Conservation (phyloP, 768 basidiomycete species). For the Tulasnella sp. region DNA sequence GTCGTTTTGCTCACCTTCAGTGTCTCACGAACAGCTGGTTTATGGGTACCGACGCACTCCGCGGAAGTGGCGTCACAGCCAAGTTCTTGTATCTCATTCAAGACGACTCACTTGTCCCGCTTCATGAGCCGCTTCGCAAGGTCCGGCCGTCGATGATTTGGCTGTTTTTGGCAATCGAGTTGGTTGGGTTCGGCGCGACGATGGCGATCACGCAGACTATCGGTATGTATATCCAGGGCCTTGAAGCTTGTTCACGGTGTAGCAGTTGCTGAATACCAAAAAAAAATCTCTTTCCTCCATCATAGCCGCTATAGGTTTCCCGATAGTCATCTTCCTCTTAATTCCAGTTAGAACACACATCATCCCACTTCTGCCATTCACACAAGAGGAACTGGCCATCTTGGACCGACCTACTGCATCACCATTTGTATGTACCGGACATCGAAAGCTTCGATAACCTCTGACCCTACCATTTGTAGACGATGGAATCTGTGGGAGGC, state of each 20-base stretch:
- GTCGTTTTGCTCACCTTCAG: neutral
- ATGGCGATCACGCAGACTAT: constrained; percentile 90
- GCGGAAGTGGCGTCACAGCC: constrained; percentile 74
- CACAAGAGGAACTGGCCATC: constrained; percentile 68
- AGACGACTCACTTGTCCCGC: constrained; percentile 60
- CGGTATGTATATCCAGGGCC: constrained; percentile 43
- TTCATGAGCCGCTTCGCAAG: constrained; percentile 63
- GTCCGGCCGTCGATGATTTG: constrained; percentile 72
- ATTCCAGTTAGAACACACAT: constrained; percentile 68
- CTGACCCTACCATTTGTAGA: constrained; percentile 22
- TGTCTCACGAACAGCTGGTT: constrained; percentile 58
- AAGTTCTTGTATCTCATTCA: constrained; percentile 76
- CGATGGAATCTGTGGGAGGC: constrained; percentile 32
- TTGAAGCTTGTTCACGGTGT: too few species aligned
- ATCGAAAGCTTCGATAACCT: neutral
- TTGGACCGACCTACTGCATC: constrained; percentile 88
- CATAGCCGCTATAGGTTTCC: constrained; percentile 89
- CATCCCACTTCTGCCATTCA: constrained; percentile 74
- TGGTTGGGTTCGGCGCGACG: constrained; percentile 79
- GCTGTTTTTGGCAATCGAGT: constrained; percentile 68
- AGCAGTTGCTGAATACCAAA: neutral
- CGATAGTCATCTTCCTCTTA: constrained; percentile 81
- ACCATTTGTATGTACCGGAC: constrained; percentile 58
- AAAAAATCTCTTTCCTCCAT: neutral
- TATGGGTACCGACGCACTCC: constrained; percentile 83